Conservation (phyloP, 495 filamentous ascomycete genomes). For the Pseudotulostoma volvatum region DNA sequence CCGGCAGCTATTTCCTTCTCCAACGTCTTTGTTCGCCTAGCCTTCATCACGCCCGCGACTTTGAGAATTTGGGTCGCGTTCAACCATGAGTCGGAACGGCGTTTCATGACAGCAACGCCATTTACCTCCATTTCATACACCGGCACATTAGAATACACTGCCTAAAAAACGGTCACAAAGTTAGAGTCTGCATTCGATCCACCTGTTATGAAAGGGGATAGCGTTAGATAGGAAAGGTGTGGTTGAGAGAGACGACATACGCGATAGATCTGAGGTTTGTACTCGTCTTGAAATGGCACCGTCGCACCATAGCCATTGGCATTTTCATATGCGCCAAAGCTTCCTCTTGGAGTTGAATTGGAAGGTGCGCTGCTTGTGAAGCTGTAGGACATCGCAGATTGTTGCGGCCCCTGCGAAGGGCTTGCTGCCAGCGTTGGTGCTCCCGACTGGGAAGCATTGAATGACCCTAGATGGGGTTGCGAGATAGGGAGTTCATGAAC, state of each 20-base stretch:
- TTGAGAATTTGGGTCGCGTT: slow-evolving; percentile 94
- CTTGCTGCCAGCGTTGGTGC: slow-evolving; percentile 38
- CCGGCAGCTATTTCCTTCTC: slow-evolving; percentile 95
- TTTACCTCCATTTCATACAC: slow-evolving; percentile 98
- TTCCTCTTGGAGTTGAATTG: slow-evolving; percentile 14
- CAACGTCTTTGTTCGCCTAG: slow-evolving; percentile 88
- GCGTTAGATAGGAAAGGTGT: background rate
- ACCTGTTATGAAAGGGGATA: background rate
- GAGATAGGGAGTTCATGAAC: slow-evolving; percentile 25
- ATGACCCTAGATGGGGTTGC: slow-evolving; percentile 32
- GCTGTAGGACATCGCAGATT: slow-evolving; percentile 27
- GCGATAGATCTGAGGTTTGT: slow-evolving; percentile 61
- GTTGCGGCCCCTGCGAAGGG: slow-evolving; percentile 30
- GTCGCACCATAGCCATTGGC: slow-evolving; percentile 32
- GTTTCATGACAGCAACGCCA: slow-evolving; percentile 79
- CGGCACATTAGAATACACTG: slow-evolving; percentile 82
- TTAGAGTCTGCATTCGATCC: background rate
- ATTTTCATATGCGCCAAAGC: slow-evolving; percentile 30
- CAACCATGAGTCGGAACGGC: slow-evolving; percentile 79
- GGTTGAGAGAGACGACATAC: slow-evolving; percentile 25
- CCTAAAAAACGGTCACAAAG: slow-evolving; percentile 31
- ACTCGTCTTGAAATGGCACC: slow-evolving; percentile 35
- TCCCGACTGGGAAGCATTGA: slow-evolving; percentile 35
- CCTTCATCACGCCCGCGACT: slow-evolving; percentile 91
- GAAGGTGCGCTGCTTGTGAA: slow-evolving; percentile 22